Evolutionary conservation across 305 asterid species (phyloP).

Genomic region (Fraxinus velutina): DNA sequence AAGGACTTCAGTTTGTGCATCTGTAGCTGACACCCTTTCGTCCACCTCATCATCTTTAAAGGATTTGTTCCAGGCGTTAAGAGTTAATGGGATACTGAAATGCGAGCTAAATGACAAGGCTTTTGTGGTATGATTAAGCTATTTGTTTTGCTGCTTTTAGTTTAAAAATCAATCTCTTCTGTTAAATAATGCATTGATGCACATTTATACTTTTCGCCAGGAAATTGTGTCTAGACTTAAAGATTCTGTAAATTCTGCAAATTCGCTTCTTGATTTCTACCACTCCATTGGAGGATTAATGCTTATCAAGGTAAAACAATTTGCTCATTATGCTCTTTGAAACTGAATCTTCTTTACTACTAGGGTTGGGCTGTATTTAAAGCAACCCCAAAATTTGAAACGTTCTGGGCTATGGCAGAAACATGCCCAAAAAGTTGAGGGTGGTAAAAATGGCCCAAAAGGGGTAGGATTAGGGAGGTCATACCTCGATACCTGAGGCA

Average conservation of each 20-base stretch:
- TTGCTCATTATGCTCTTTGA: not conserved
- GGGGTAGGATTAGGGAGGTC: not conserved
- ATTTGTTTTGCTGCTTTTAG: conserved; percentile 5
- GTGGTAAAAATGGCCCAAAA: not conserved
- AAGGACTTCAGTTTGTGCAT: conserved; percentile 53
- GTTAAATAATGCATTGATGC: conserved; percentile 13
- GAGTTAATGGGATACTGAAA: conserved; percentile 62
- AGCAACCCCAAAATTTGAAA: not conserved
- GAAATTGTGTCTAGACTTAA: conserved; percentile 58
- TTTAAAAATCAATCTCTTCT: not conserved
- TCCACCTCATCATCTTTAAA: conserved; percentile 57
- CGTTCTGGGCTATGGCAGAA: not conserved
- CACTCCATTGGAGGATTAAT: conserved; percentile 64
- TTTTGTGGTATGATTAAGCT: conserved; percentile 43
- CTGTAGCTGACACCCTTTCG: conserved; percentile 50
- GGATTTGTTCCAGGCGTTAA: conserved; percentile 66
- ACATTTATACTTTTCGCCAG: conserved; percentile 33
- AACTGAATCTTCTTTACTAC: not conserved
- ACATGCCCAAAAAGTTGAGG: not conserved
- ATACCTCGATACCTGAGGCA: not conserved
- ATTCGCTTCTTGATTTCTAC: conserved; percentile 67
- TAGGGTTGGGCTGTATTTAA: not conserved
- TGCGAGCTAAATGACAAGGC: conserved; percentile 58
- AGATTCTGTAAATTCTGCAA: conserved; percentile 49
- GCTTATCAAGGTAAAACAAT: conserved; percentile 56